Evolutionary conservation across 306 rosid species (phyloP).

Genomic region (Quercus bicolor): DNA sequence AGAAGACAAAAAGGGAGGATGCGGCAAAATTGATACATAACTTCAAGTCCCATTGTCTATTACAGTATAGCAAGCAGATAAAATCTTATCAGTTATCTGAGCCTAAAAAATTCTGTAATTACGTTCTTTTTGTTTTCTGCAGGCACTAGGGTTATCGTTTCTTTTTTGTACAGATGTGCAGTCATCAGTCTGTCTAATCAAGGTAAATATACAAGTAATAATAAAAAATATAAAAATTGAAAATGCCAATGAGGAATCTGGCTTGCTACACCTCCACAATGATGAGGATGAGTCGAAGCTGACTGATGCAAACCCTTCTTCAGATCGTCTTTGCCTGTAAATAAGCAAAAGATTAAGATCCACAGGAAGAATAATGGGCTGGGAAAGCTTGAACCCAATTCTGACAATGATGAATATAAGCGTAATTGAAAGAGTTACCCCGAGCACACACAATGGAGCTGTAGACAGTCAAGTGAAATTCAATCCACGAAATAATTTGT

Average conservation of each 20-base stretch:
- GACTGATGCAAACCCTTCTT: constrained; percentile 62
- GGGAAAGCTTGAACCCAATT: too few relatives aligned
- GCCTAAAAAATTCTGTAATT: too few relatives aligned
- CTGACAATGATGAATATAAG: too few relatives aligned
- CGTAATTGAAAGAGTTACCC: too few relatives aligned
- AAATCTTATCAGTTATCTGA: not conserved
- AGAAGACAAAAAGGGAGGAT: not conserved
- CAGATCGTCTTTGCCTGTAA: constrained; percentile 53
- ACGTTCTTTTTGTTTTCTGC: constrained; percentile 15
- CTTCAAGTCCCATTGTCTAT: not conserved
- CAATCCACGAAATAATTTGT: not conserved
- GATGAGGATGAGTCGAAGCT: constrained; percentile 41
- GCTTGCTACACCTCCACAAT: constrained; percentile 32
- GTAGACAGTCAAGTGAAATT: too few relatives aligned
- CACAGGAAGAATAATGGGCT: not conserved
- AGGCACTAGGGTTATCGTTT: constrained; percentile 14
- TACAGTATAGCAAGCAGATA: not conserved
- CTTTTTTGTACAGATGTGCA: constrained; percentile 22
- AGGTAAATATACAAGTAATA: constrained; percentile 39
- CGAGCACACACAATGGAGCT: too few relatives aligned
- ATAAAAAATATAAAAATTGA: constrained; percentile 30
- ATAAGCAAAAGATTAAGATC: constrained; percentile 10
- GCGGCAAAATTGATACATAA: not conserved
- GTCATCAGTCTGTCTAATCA: constrained; percentile 34
- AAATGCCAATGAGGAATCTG: constrained; percentile 27